These are phyloP conservation scores for Lyophyllum semitale DNA, from an alignment of 768 basidiomycete species.

Conservation along the genomic window DNA sequence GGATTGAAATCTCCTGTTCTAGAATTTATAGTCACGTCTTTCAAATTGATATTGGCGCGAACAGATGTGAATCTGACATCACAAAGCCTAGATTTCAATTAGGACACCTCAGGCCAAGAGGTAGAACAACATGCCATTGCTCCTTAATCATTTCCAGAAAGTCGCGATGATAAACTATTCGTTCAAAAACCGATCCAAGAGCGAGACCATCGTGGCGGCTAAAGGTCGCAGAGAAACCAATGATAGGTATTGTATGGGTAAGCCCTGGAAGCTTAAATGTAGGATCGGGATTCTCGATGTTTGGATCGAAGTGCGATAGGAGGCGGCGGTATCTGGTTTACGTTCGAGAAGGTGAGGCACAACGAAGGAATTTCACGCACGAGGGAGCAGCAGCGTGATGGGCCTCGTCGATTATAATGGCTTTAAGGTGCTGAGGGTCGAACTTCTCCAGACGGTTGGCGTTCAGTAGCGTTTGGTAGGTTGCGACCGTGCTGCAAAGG, in stretches of 20 bases:
- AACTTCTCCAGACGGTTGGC: slow-evolving; percentile 73
- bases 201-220: slow-evolving; percentile 89
- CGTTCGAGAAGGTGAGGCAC: neutral
- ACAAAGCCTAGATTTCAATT: slow-evolving; percentile 61
- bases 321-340: slow-evolving; percentile 70
- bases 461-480: slow-evolving; percentile 82
- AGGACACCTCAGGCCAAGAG: slow-evolving; percentile 18
- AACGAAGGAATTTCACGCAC: slow-evolving; percentile 41
- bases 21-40: slow-evolving; percentile 63
- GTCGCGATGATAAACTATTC: slow-evolving; percentile 90
- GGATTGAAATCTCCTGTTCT: slow-evolving; percentile 82
- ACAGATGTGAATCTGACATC: slow-evolving; percentile 86
- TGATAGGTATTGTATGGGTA: slow-evolving; percentile 67
- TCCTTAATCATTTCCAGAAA: slow-evolving; percentile 93
- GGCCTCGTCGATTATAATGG: slow-evolving; percentile 89
- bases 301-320: slow-evolving; percentile 77
- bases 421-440: slow-evolving; percentile 63
- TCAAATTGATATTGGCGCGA: slow-evolving; percentile 70
- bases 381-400: slow-evolving; percentile 95
- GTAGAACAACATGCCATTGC: slow-evolving; percentile 59
- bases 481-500: slow-evolving; percentile 72
- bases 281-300: slow-evolving; percentile 57
- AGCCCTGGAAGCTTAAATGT: slow-evolving; percentile 35
- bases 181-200: slow-evolving; percentile 84
- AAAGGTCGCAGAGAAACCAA: slow-evolving; percentile 97